Evolutionary conservation across 805 yeast genomes (phyloP).

Genomic region (Myxozyma neotropica): DNA sequence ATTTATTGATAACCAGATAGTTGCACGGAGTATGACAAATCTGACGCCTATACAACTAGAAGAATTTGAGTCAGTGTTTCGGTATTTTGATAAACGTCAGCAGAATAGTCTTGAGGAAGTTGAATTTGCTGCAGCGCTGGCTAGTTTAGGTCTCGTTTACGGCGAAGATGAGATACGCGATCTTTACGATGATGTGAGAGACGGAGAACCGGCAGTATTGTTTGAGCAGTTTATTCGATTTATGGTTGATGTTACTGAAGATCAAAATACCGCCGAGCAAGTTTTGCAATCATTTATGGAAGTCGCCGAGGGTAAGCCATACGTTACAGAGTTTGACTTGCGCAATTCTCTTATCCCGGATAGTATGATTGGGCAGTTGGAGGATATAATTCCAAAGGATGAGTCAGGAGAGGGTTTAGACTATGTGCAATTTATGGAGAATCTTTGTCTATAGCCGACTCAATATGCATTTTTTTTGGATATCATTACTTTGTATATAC

Average conservation of each 20-base stretch:
- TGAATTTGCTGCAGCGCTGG: slow-evolving; percentile 51
- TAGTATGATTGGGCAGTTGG: slow-evolving; percentile 40
- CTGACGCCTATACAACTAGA: slow-evolving; percentile 46
- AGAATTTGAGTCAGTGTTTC: slow-evolving; percentile 51
- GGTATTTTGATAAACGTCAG: slow-evolving; percentile 46
- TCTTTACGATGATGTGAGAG: slow-evolving; percentile 43
- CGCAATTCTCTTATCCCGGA: slow-evolving; percentile 44
- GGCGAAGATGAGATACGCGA: slow-evolving; percentile 45
- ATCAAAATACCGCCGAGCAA: slow-evolving; percentile 45
- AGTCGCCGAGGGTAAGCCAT: slow-evolving; percentile 46
- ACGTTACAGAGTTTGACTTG: slow-evolving; percentile 47
- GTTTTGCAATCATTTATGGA: slow-evolving; percentile 47
- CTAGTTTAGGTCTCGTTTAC: slow-evolving; percentile 47
- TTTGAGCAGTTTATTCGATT: slow-evolving; percentile 43
- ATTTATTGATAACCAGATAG: slow-evolving; percentile 49
- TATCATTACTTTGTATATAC: neutral
- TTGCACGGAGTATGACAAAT: slow-evolving; percentile 43
- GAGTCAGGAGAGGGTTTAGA: slow-evolving; percentile 39
- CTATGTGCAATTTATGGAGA: slow-evolving; percentile 39
- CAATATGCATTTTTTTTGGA: neutral
- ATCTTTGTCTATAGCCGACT: slow-evolving; percentile 18
- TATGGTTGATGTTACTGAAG: slow-evolving; percentile 47
- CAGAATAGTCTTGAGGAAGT: slow-evolving; percentile 46
- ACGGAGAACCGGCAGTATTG: slow-evolving; percentile 37
- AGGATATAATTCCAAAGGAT: slow-evolving; percentile 39